Evolutionary conservation across 1,139 yeast species (phyloP).

Genomic region (Geotrichum citri-aurantii): DNA sequence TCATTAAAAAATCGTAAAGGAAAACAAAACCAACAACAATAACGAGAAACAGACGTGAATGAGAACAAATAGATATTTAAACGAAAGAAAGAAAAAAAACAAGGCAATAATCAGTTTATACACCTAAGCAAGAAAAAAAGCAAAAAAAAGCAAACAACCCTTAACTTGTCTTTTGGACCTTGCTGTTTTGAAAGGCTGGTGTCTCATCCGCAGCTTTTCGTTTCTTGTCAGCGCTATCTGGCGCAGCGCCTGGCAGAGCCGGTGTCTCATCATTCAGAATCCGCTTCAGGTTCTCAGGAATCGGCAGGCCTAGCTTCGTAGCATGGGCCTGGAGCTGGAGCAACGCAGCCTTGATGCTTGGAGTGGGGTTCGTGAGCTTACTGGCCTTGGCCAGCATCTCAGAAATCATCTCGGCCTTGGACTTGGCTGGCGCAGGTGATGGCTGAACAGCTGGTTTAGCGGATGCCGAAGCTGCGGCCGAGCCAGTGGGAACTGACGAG

Average conservation of each 20-base stretch:
- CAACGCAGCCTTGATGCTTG: constrained; percentile 34
- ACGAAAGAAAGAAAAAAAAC: not conserved
- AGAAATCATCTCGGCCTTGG: constrained; percentile 33
- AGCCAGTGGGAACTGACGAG: no score
- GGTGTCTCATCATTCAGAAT: not conserved
- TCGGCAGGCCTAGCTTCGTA: constrained; percentile 22
- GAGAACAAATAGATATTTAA: not conserved
- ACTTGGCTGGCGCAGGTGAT: constrained; percentile 4
- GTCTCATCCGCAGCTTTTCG: not conserved
- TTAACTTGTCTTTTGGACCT: not conserved
- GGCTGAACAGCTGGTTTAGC: constrained; percentile 14
- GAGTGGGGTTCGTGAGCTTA: constrained; percentile 35
- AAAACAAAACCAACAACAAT: not conserved
- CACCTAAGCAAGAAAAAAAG: not conserved
- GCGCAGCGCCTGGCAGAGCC: not conserved
- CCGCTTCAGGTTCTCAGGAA: constrained; percentile 10
- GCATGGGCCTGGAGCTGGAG: constrained; percentile 37
- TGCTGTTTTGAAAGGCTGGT: not conserved
- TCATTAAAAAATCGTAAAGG: not conserved
- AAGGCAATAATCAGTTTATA: not conserved
- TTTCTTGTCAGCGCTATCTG: not conserved
- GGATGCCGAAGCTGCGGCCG: not conserved
- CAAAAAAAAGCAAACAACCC: not conserved
- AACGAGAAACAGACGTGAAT: not conserved
- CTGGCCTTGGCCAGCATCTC: constrained; percentile 36